Conservation (phyloP, 441 rosid species). For the Adansonia grandidieri region DNA sequence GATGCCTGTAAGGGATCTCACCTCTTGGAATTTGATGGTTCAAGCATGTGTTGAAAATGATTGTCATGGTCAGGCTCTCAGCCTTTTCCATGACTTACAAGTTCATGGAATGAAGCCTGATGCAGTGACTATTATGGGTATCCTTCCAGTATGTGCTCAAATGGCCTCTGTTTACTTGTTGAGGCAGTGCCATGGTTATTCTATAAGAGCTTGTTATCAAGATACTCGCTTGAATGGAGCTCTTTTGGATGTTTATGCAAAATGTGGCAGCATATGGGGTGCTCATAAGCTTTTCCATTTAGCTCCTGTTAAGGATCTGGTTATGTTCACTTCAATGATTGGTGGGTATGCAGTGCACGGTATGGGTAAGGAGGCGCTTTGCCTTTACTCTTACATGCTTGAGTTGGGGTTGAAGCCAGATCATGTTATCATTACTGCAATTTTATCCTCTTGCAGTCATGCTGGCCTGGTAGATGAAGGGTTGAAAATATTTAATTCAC, state of each 20-base stretch:
- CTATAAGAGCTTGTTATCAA: constrained; percentile 53
- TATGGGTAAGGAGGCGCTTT: constrained; percentile 76
- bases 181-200: constrained; percentile 79
- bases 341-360: constrained; percentile 87
- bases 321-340: constrained; percentile 75
- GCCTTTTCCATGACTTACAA: constrained; percentile 56
- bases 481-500: constrained; percentile 58
- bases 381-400: constrained; percentile 60
- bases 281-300: constrained; percentile 64
- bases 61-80: constrained; percentile 55
- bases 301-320: constrained; percentile 62
- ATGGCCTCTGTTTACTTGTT: constrained; percentile 57
- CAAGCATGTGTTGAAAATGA: constrained; percentile 63
- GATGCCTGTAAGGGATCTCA: constrained; percentile 60
- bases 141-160: constrained; percentile 71
- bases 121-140: constrained; percentile 70
- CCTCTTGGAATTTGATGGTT: constrained; percentile 85
- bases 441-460: constrained; percentile 83
- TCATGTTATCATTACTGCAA: constrained; percentile 69
- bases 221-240: constrained; percentile 68
- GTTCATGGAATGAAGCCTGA: constrained; percentile 71
- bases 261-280: constrained; percentile 65
- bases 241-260: constrained; percentile 76
- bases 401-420: constrained; percentile 66
- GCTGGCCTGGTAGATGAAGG: constrained; percentile 77